Evolutionary conservation across 1,284 basidiomycete genomes (phyloP), one percentile per base, ranked within the genome.

Genomic region (Lentinula novae-zelandiae): DNA sequence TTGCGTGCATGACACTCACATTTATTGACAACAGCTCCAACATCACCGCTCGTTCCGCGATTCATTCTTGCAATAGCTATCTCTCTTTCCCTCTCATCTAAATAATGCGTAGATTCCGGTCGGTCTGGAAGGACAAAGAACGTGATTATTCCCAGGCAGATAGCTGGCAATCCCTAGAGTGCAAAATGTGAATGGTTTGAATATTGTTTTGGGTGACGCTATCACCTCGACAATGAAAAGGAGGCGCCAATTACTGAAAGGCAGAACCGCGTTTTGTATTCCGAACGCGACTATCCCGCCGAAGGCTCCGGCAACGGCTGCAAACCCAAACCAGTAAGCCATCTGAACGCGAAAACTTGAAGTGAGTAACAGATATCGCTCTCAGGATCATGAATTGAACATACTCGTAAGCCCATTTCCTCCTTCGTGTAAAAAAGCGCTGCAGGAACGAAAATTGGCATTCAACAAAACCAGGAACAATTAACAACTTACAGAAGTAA

Each of bases 261-360:
- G 67, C 8, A 77, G 66, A 63, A 85, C 72, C 5, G 77, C 78
- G 66, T 87, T 78, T 66, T 89, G 82, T 8, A 91, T 77, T 0
- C 86, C 89, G 67, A 87, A 90, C 0, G 89, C 89, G 10, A 46
- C 44, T 46, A 90, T 74, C 20, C 90, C 90, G 17, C 89, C 86
- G 61, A 92, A 91, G 12, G 90, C 89, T 27, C 89, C 89, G 44
- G 90, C 87, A 8, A 90, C 86, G 1, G 89, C 87, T 17, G 89
- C 89, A 67, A 90, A 91, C 8, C 87, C 88, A 67, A 90, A 90
- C 87, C 87, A 92, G 69, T 85, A 83, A 2, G 87, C 89, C 74
- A 92, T 78, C 69, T 80, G 53, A 15, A 39, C 13, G 34, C 2
- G 7, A 8, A 12, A 13, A 13, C 13, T 39, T 10, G 7, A 36